These are phyloP conservation scores for Blastobotrys parvus DNA, from an alignment of 805 yeast species.

Conservation along the genomic window DNA sequence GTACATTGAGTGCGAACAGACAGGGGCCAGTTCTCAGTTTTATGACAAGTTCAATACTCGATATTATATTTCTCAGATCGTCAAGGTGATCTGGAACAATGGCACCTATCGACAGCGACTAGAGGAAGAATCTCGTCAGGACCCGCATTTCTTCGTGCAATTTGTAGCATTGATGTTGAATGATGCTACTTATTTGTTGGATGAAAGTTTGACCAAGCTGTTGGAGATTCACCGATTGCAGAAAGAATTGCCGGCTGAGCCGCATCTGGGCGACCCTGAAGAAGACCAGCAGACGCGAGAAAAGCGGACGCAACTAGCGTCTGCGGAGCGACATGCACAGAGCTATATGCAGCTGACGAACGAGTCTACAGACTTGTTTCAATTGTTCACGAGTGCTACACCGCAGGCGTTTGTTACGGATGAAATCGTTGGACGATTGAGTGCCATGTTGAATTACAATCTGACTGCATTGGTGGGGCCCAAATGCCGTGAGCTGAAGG, in stretches of 20 bases:
- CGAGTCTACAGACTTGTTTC: slow-evolving; percentile 71
- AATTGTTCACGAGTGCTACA: slow-evolving; percentile 74
- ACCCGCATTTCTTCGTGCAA: slow-evolving; percentile 79
- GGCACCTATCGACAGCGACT: slow-evolving; percentile 62
- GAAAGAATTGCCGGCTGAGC: slow-evolving; percentile 37
- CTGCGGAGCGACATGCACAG: slow-evolving; percentile 68
- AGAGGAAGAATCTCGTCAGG: slow-evolving; percentile 52
- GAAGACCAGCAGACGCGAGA: slow-evolving; percentile 41
- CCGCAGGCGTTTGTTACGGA: slow-evolving; percentile 79
- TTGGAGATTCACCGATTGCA: slow-evolving; percentile 70
- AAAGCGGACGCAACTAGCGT: slow-evolving; percentile 42
- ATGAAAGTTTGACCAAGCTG: slow-evolving; percentile 79
- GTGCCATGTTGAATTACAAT: slow-evolving; percentile 93
- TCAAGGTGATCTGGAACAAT: slow-evolving; percentile 77
- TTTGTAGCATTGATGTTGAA: slow-evolving; percentile 92
- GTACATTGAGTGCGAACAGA: slow-evolving; percentile 90
- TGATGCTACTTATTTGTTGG: slow-evolving; percentile 85
- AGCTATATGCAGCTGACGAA: slow-evolving; percentile 77
- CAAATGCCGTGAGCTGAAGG: slow-evolving; percentile 80
- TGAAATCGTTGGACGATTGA: slow-evolving; percentile 88
- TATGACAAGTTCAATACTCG: slow-evolving; percentile 92
- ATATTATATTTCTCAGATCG: slow-evolving; percentile 72
- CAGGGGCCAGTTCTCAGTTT: slow-evolving; percentile 91
- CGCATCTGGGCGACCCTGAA: slow-evolving; percentile 18
- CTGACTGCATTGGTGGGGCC: slow-evolving; percentile 93